A percentile compares a stretch with the other conserved stretches of the same genome.
These are phyloP conservation scores for Stentor coeruleus DNA, from an alignment of 73 alveolate genomes.

Conservation along the genomic window DNA sequence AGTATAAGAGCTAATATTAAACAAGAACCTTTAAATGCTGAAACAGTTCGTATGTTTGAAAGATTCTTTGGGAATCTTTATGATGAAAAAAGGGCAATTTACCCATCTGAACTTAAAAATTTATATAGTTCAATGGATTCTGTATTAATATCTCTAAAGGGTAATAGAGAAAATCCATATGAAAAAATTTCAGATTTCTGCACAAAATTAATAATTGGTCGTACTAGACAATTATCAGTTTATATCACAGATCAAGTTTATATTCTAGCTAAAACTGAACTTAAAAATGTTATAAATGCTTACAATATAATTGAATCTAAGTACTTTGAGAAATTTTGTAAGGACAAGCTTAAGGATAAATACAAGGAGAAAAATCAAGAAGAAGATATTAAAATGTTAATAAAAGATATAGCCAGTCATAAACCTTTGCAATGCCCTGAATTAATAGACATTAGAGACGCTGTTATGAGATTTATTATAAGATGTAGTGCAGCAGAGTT, in stretches of 20 bases:
- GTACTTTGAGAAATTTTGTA: background rate
- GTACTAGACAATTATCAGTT: background rate
- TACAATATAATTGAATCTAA: background rate
- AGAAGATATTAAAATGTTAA: background rate
- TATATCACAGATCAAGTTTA: too few relatives aligned
- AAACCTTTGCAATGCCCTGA: background rate
- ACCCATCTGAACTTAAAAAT: background rate
- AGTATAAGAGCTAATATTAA: background rate
- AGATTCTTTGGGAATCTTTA: background rate
- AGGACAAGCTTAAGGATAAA: background rate
- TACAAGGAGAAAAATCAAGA: background rate
- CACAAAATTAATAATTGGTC: background rate
- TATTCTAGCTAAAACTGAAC: background rate
- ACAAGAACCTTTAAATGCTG: background rate
- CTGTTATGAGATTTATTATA: constrained; percentile 22
- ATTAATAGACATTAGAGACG: background rate
- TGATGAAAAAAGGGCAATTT: background rate
- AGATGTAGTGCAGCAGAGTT: constrained; percentile 14
- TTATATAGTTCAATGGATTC: background rate
- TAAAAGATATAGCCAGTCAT: background rate
- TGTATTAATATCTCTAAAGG: background rate
- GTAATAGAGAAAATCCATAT: background rate
- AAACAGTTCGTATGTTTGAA: background rate
- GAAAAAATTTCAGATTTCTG: background rate
- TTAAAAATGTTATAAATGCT: too few relatives aligned